Base-by-base conservation (phyloP, 2,329 filamentous ascomycete species). In the Metarhizium anisopliae region DNA sequence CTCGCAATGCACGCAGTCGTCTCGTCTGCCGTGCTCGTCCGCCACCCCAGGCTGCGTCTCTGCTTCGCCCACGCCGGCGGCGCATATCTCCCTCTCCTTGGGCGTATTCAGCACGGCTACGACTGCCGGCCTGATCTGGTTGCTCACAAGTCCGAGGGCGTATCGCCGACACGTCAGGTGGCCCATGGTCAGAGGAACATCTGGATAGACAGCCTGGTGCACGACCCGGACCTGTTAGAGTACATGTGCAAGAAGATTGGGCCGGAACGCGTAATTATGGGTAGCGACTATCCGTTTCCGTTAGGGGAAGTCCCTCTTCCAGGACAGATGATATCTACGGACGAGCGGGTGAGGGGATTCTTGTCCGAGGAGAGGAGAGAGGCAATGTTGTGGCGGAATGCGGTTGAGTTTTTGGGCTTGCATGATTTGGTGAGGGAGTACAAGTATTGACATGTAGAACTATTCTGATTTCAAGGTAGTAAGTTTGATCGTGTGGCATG, bases 141-240 rank as follows among this genome's bases (percentile, higher is more conserved):
- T 6, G 40, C 40, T 43, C 16, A 43, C 40, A 43, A 43, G 40
- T 18, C 40, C 6, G 40, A 43, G 16, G 40, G 40, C n/a, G 40
- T 43, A 29, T 29, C 47, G n/a, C 47, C 47, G 2, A 49, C 47
- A 6, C 1, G 13, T 16, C 47, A 49, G 47, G 18, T 32, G 13
- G 20, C 29, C 3, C 7, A 14, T 13, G 13, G 7, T 3, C 20
- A 49, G 20, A 20, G 29, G n/a, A 49, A 49, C 16, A 49, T 51
- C 25, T 51, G 49, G 49, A 32, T 51, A 51, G 49, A 50, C 35
- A 50, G 49, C 30, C 35, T 50, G 29, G 49, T 51, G n/a, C 50
- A 51, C 29, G 50, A 40, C 18, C 49, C 49, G 16, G 49, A 50
- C 29, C 49, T 50, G 49, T n/a, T 50, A 14, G 49, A 35, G 25